Evolutionary conservation across 2,329 filamentous ascomycete species (phyloP), one percentile per base, ranked within the genome.

Genomic region (Ascochyta koolunga): DNA sequence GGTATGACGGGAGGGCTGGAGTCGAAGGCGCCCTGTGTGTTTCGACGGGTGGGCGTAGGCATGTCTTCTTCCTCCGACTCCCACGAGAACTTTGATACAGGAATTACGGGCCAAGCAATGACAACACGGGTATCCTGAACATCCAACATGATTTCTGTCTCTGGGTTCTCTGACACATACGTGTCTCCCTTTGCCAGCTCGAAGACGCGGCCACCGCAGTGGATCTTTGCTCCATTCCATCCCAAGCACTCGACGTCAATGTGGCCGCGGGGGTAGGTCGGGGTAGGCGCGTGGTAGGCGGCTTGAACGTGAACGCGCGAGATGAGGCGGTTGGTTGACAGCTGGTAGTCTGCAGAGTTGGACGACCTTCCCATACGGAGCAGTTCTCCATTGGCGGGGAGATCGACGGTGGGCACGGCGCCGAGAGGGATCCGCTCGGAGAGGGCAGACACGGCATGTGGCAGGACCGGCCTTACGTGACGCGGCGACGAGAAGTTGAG

Each of bases 201-300:
- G 81, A 90, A 93, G 3, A 91, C 89, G 62, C 88, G 87, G 51
- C 91, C 91, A 76, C 93, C 89, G 79, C 91, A 97, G 77, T 96
- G 92, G 64, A 99, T 78, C 79, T 91, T 96, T 62, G 95, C 82
- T 15, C 95, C 95, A 74, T 99, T 99, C 93, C 93, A 98, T 19
- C 95, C 95, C 68, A 89, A 85, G 80, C 95, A 99, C 68, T 91
- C 83, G 66, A 99, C 89, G 75, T 96, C 90, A 40, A 99, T 85
- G 74, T 86, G 88, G 73, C 89, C 90, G 58, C 86, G 82, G 64
- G 90, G 86, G 66, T 90, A 83, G 5, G 84, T 83, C 50, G 84
- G 82, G 18, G 82, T 78, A 11, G 90, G 86, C 19, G 89, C 83
- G 59, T 93, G 85, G 74, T 93, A 99, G 47, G 87, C 85, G 59